Conservation (phyloP, 208 protist species). For the Leishmania gerbilli region DNA sequence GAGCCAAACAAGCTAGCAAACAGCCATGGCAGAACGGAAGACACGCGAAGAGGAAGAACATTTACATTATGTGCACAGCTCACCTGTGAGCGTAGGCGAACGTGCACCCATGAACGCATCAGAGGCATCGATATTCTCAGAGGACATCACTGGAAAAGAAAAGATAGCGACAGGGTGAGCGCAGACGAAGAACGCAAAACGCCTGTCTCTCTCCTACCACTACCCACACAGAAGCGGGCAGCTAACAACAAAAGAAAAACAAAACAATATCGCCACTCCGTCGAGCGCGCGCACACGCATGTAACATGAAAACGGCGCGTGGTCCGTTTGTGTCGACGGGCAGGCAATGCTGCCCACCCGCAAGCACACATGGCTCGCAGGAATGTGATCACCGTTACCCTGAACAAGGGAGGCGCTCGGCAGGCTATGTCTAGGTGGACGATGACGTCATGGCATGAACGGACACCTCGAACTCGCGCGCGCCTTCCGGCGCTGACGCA, state of each 20-base stretch:
- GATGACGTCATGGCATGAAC: background rate
- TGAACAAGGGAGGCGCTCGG: too few relatives aligned
- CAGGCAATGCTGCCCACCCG: background rate
- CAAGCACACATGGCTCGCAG: background rate
- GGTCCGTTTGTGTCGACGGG: background rate
- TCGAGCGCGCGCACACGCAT: background rate
- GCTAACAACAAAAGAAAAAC: background rate
- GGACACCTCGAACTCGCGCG: slow-evolving; percentile 21
- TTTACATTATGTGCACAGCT: background rate
- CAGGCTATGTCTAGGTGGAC: background rate
- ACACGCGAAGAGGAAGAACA: background rate
- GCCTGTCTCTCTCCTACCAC: background rate
- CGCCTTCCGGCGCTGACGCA: background rate
- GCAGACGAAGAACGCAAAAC: background rate
- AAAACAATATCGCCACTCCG: background rate
- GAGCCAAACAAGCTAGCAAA: background rate
- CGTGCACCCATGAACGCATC: background rate
- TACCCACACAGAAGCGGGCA: background rate
- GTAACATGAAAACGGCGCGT: background rate
- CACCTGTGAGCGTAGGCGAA: background rate
- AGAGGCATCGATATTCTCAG: background rate
- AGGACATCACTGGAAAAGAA: background rate
- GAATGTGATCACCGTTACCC: background rate
- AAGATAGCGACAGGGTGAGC: background rate
- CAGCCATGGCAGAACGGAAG: background rate